These are phyloP conservation scores for Globisporangium megalacanthum DNA, from an alignment of 352 stramenopile species.

Conservation along the genomic window DNA sequence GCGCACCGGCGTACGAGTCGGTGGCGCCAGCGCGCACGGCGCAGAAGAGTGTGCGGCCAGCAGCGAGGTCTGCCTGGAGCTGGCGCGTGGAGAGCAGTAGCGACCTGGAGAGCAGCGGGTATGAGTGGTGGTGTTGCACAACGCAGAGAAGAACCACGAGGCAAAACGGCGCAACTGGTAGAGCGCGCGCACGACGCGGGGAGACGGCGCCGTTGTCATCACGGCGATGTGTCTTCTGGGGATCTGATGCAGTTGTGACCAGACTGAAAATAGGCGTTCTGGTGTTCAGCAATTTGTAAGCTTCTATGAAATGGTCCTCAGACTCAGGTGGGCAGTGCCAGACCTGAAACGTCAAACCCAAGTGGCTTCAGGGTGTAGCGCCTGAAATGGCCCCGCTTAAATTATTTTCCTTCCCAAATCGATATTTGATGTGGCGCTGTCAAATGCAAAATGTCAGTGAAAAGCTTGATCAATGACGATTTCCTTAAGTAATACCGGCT, in stretches of 20 bases:
- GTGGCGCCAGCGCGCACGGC: constrained; percentile 62
- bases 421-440: too few relatives aligned
- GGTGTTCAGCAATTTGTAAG: too few relatives aligned
- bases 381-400: too few relatives aligned
- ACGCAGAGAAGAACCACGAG: not conserved
- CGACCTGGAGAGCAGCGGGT: constrained; percentile 20
- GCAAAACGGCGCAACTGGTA: constrained; percentile 25
- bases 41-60: constrained; percentile 46
- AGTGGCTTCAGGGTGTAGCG: too few relatives aligned
- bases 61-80: constrained; percentile 44
- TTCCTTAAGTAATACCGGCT: not conserved
- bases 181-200: constrained; percentile 30
- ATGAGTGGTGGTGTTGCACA: not conserved
- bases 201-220: constrained; percentile 7
- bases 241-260: not conserved
- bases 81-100: constrained; percentile 49
- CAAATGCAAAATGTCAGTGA: too few relatives aligned
- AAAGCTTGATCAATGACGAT: too few relatives aligned
- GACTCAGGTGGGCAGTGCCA: too few relatives aligned
- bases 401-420: too few relatives aligned
- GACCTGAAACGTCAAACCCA: too few relatives aligned
- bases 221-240: not conserved
- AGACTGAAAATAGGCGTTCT: too few relatives aligned
- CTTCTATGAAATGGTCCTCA: too few relatives aligned
- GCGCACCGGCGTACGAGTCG: constrained; percentile 57